Base-by-base conservation (phyloP, 345 rosid species). In the Euphorbia pulcherrima region DNA sequence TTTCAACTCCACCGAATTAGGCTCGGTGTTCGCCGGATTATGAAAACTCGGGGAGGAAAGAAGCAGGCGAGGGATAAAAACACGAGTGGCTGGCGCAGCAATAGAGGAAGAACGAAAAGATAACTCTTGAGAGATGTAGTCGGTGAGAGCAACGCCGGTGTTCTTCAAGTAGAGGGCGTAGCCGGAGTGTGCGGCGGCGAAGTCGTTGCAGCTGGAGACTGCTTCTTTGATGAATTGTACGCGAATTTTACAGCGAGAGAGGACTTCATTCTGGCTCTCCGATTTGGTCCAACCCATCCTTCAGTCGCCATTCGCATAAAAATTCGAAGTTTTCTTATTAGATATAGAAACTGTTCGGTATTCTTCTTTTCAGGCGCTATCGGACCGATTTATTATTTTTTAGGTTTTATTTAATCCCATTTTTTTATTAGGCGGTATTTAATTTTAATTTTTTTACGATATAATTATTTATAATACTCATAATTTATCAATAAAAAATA, bases 71-170 rank as follows among this genome's bases (percentile, higher is more conserved):
- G 55, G 60, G 2, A 48, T 20, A 3, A 4, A 33, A 11, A 46
- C 56, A 24, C 52, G 10, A 17, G 65, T 47, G 0, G 70, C 47
- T 12, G 76, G 55, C 2, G 74, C 10, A 9, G 79, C 10, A 8
- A 29, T 6, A 3, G 37, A 12, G 20, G 64, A 14, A 72, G 50
- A 41, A 55, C 12, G n/a, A 16, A 52, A 68, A 35, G 84, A 84
- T 53, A 82, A 76, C 79, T 87, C 96, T 26, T 84, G 87, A 18
- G 83, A 87, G 21, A 89, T 79, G 74, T 82, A 91, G 59, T 89
- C 97, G 71, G 86, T 86, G 71, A 94, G 92, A 69, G 99, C 97
- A 60, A 92, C 96, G 67, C 99, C 99, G 68, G 95, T 85, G 84
- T 89, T 88, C 77, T 87, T 90, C 17, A 93, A 83, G 46, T 89